Percentiles rank a stretch among this genome's conserved stretches.
phyloP scores from a whole-genome alignment of 768 basidiomycete species.

The Mycena venus region DNA sequence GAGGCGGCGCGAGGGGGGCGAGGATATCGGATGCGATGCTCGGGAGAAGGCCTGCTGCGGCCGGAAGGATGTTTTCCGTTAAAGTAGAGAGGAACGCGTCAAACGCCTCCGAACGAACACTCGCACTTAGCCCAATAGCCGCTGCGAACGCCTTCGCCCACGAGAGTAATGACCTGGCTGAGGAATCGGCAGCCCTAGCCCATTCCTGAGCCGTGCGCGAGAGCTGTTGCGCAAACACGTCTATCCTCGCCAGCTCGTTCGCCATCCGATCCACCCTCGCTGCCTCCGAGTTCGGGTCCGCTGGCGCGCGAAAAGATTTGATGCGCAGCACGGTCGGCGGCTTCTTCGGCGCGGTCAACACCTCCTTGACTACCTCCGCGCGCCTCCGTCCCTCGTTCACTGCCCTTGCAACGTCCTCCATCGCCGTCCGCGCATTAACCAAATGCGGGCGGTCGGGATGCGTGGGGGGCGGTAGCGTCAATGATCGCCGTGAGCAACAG shows the following conservation, averaged over 20 bases:
- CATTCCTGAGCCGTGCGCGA: conserved; percentile 75
- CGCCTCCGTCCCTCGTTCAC: conserved; percentile 86
- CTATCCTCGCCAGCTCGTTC: conserved; percentile 67
- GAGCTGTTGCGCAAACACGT: conserved; percentile 71
- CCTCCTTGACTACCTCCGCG: conserved; percentile 84
- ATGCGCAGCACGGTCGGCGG: conserved; percentile 45
- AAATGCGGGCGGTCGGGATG: conserved; percentile 78
- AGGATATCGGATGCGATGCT: conserved; percentile 51
- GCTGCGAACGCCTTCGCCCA: conserved; percentile 79
- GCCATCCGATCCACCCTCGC: conserved; percentile 68
- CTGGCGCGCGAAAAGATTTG: conserved; percentile 34
- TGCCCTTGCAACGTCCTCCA: conserved; percentile 81
- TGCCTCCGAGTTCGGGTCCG: conserved; percentile 55
- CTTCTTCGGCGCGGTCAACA: conserved; percentile 64
- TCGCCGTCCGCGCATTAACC: conserved; percentile 62
- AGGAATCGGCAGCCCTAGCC: conserved; percentile 64
- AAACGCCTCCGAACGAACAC: conserved; percentile 70
- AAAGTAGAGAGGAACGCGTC: conserved; percentile 78
- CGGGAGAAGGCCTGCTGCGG: conserved; percentile 55
- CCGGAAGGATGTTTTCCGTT: conserved; percentile 63
- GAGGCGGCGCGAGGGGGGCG: conserved; percentile 68
- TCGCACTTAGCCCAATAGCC: conserved; percentile 72
- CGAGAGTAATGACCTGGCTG: conserved; percentile 62
- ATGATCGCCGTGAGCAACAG: conserved; percentile 85
- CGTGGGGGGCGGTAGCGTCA: conserved; percentile 76